Conservation (phyloP, 2,329 filamentous ascomycete species). For the Neobulgaria alba region DNA sequence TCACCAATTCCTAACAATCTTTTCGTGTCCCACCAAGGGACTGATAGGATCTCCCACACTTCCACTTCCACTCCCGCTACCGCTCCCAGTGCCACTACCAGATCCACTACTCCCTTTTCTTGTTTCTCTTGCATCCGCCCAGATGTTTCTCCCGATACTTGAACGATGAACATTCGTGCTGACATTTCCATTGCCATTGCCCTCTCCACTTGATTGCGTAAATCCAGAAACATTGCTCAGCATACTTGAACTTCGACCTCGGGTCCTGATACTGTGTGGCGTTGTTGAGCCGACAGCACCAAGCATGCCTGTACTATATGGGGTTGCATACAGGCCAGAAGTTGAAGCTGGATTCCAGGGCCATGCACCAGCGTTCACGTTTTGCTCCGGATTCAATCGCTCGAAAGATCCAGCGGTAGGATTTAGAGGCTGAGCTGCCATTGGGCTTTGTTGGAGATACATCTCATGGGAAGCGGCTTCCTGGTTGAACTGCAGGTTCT, state of each 20-base stretch:
- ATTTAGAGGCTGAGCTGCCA: constrained; percentile 14
- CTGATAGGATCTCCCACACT: constrained; percentile 45
- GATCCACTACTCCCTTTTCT: constrained; percentile 17
- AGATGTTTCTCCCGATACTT: constrained; percentile 4
- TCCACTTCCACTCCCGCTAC: constrained; percentile 38
- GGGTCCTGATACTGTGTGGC: constrained; percentile 17
- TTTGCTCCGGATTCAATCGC: constrained; percentile 11
- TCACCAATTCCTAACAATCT: constrained; percentile 4
- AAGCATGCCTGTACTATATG: constrained; percentile 3
- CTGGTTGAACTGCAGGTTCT: constrained; percentile 3
- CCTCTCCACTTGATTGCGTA: constrained; percentile 51
- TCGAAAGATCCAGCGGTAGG: constrained; percentile 2
- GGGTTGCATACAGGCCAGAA: constrained; percentile 4
- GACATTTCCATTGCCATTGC: constrained; percentile 15
- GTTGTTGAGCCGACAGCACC: constrained; percentile 4
- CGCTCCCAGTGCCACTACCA: constrained; percentile 22
- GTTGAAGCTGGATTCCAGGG: constrained; percentile 19
- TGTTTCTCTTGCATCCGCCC: constrained; percentile 17
- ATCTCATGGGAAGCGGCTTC: constrained; percentile 8
- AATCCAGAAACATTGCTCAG: constrained; percentile 59
- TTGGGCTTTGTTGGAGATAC: constrained; percentile 14
- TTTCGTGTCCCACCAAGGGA: constrained; percentile 29
- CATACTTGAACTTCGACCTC: constrained; percentile 58
- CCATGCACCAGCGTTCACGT: constrained; percentile 8
- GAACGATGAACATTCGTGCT: constrained; percentile 1